A percentile compares a stretch with the other conserved stretches of the same genome.
Evolutionary conservation across 2,329 filamentous ascomycete species (phyloP).

Genomic region (Xylaria sp.): DNA sequence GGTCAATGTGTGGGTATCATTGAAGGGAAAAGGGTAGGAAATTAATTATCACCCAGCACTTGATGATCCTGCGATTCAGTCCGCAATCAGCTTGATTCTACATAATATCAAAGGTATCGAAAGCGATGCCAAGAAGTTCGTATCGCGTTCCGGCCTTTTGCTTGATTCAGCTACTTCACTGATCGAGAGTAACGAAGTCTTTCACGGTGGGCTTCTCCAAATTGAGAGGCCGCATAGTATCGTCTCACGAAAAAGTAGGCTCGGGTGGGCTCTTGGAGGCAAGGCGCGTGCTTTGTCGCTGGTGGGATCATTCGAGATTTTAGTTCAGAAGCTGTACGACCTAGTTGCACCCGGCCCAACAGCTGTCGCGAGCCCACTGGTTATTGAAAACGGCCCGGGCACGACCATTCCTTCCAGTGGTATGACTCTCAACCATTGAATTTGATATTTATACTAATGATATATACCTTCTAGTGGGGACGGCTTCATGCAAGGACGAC

Average conservation of each 20-base stretch:
- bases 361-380: background rate
- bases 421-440: background rate
- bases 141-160: background rate
- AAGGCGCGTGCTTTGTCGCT: background rate
- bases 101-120: slow-evolving; percentile 17
- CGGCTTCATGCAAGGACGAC: background rate
- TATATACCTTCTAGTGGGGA: background rate
- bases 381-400: background rate
- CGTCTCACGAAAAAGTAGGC: slow-evolving; percentile 14
- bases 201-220: background rate
- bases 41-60: slow-evolving; percentile 6
- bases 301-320: background rate
- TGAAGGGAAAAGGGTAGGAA: background rate
- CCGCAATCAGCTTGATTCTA: slow-evolving; percentile 11
- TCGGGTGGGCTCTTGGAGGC: slow-evolving; percentile 22
- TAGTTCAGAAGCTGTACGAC: slow-evolving; percentile 21
- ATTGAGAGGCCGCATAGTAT: background rate
- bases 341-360: slow-evolving; percentile 6
- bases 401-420: background rate
- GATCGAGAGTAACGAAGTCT: background rate
- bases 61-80: slow-evolving; percentile 4
- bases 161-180: background rate
- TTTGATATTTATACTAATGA: background rate
- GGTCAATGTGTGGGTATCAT: slow-evolving; percentile 25
- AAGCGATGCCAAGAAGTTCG: background rate